A percentile compares a stretch with the other conserved stretches of the same genome.
Evolutionary conservation across 257 asterid genomes (phyloP).

Genomic region (Nicotiana paniculata): DNA sequence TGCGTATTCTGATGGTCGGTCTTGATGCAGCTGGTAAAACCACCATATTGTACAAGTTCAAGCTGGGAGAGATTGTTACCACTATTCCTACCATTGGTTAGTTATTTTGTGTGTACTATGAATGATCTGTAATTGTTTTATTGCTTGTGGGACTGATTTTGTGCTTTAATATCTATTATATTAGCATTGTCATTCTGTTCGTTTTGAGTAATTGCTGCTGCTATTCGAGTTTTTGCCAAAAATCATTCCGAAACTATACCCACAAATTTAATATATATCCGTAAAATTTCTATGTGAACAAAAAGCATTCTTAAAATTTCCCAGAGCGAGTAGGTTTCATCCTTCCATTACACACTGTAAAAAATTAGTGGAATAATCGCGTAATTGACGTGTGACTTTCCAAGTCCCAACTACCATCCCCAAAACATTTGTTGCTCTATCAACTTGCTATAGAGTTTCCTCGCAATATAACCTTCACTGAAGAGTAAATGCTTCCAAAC

Average conservation of each 20-base stretch:
- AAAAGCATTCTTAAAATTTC: not conserved
- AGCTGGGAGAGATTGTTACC: constrained; percentile 77
- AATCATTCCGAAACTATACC: not conserved
- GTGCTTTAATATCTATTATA: not conserved
- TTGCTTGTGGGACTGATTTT: not conserved
- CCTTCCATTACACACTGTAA: not conserved
- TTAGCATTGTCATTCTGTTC: not conserved
- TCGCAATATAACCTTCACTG: not conserved
- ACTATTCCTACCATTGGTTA: constrained; percentile 76
- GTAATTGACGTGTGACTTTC: not conserved
- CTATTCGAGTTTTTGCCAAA: not conserved
- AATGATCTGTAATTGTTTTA: not conserved
- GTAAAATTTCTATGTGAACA: not conserved
- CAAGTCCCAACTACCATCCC: not conserved
- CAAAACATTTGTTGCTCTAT: not conserved
- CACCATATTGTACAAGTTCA: constrained; percentile 72
- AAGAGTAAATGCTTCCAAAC: not conserved
- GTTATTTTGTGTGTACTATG: constrained; percentile 8
- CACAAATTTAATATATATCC: not conserved
- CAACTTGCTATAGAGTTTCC: not conserved
- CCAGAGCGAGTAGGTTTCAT: not conserved
- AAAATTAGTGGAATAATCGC: not conserved
- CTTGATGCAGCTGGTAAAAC: constrained; percentile 90
- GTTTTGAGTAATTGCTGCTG: not conserved
- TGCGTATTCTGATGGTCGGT: constrained; percentile 83